phyloP scores from a whole-genome alignment of 164 flowering plant genomes.

The Aristolochia contorta region DNA sequence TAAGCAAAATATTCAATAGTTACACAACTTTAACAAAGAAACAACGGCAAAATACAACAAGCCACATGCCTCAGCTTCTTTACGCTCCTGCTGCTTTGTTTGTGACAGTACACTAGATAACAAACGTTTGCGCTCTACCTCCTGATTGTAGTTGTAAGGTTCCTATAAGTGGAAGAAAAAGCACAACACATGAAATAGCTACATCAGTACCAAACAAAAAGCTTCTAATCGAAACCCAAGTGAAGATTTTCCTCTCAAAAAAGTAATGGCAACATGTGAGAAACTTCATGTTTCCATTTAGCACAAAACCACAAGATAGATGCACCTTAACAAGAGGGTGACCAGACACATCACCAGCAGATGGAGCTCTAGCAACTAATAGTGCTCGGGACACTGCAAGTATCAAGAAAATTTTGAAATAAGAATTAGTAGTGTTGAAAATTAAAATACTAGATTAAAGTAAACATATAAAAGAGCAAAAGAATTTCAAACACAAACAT shows the following conservation, averaged over 20 bases:
- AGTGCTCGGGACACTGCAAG: constrained; percentile 67
- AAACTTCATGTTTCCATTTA: too few relatives aligned
- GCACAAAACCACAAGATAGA: neutral
- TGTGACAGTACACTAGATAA: constrained; percentile 79
- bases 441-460: neutral
- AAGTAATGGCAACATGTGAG: too few relatives aligned
- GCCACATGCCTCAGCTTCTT: constrained; percentile 65
- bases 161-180: constrained; percentile 37
- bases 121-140: constrained; percentile 87
- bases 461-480: constrained; percentile 1
- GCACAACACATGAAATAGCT: neutral
- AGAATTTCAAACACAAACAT: neutral
- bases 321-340: constrained; percentile 80
- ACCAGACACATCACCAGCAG: constrained; percentile 63
- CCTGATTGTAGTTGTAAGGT: constrained; percentile 63
- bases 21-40: neutral
- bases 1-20: neutral
- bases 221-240: neutral
- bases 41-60: neutral
- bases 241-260: neutral
- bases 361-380: constrained; percentile 64
- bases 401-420: constrained; percentile 3
- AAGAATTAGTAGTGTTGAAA: neutral
- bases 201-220: neutral
- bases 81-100: constrained; percentile 85